Evolutionary conservation across 495 filamentous ascomycete genomes (phyloP).

Genomic region (Diplogelasinospora grovesii): DNA sequence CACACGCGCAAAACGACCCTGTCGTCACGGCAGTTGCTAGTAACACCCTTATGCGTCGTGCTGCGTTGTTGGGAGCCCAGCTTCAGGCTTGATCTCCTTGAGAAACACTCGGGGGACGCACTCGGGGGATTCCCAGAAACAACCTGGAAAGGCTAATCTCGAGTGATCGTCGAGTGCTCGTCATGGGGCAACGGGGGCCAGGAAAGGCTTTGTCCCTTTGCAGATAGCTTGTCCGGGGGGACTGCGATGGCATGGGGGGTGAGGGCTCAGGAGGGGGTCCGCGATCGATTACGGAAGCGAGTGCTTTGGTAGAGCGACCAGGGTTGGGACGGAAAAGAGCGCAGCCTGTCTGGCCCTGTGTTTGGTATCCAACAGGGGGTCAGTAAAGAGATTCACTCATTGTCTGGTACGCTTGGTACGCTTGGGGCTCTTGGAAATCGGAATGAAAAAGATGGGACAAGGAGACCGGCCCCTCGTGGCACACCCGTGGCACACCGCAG

Average conservation of each 20-base stretch:
- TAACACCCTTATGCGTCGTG: background rate
- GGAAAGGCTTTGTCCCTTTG: conserved; percentile 7
- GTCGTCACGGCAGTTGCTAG: background rate
- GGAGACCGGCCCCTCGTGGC: conserved; percentile 10
- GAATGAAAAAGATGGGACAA: conserved; percentile 13
- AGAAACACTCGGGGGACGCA: conserved; percentile 22
- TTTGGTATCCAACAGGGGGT: conserved; percentile 28
- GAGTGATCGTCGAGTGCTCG: conserved; percentile 16
- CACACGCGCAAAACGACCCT: too few relatives aligned
- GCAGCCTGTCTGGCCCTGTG: conserved; percentile 24
- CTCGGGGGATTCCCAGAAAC: conserved; percentile 27
- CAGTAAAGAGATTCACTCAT: conserved; percentile 8
- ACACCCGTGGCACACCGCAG: conserved; percentile 19
- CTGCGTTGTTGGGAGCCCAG: background rate
- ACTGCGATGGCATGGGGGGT: conserved; percentile 10
- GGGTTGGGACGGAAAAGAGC: conserved; percentile 23
- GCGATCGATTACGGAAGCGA: conserved; percentile 23
- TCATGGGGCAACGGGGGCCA: too few relatives aligned
- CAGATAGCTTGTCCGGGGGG: conserved; percentile 9
- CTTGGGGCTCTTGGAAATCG: conserved; percentile 15
- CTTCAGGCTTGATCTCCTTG: conserved; percentile 22
- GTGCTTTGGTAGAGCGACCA: conserved; percentile 17
- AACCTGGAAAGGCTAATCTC: conserved; percentile 31
- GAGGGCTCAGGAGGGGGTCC: conserved; percentile 22
- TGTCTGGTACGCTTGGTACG: conserved; percentile 16